These are phyloP conservation scores for Rhodotorula sp. DNA, from an alignment of 1,284 basidiomycete species.

Conservation along the genomic window DNA sequence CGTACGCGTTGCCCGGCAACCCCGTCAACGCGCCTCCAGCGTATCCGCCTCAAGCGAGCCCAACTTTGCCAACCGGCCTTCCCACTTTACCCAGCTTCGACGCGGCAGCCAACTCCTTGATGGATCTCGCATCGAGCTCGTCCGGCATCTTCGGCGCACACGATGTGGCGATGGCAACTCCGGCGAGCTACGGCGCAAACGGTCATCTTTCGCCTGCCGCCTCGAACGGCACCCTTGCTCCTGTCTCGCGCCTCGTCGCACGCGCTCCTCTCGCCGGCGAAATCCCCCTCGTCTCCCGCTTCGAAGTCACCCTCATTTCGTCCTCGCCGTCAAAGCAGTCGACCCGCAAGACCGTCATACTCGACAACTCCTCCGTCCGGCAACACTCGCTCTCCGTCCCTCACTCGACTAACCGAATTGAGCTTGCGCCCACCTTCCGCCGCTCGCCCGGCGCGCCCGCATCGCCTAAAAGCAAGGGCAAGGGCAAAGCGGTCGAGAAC, in stretches of 20 bases:
- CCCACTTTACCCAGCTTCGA: no score
- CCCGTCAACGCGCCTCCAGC: neutral
- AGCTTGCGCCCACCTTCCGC: neutral
- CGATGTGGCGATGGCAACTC: neutral
- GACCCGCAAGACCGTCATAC: neutral
- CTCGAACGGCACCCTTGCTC: neutral
- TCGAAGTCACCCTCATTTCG: constrained; percentile 6
- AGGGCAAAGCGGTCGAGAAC: neutral
- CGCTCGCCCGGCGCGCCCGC: neutral
- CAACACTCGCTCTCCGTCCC: constrained; percentile 23
- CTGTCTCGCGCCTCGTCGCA: constrained; percentile 1
- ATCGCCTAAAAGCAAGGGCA: neutral
- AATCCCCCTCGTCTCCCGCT: neutral
- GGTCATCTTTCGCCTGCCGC: neutral
- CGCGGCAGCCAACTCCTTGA: no score
- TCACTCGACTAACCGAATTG: neutral
- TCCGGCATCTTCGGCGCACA: no score
- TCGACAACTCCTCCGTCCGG: constrained; percentile 15
- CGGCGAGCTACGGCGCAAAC: neutral
- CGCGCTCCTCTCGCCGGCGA: neutral
- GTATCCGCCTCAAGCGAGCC: no score
- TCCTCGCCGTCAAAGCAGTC: neutral
- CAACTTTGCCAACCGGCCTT: no score
- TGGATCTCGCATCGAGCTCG: no score
- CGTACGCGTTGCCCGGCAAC: neutral